phyloP scores from a whole-genome alignment of 768 basidiomycete species.

The Porpolomopsis calyptriformis region DNA sequence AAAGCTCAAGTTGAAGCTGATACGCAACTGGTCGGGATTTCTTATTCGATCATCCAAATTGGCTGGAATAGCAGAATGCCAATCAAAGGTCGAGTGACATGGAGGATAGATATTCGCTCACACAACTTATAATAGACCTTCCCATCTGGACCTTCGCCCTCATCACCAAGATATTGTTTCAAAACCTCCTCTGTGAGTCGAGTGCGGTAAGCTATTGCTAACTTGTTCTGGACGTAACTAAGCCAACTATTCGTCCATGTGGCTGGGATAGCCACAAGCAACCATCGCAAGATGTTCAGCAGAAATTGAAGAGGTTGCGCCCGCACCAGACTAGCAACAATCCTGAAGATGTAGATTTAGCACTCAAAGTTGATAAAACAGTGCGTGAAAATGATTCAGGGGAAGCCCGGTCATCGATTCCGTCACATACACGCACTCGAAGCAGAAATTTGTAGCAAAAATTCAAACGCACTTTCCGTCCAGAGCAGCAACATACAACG shows the following conservation, averaged over 20 bases:
- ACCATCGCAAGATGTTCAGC: conserved; percentile 79
- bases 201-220: conserved; percentile 81
- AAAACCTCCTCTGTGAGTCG: conserved; percentile 78
- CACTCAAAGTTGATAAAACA: not conserved
- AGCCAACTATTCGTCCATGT: conserved; percentile 92
- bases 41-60: conserved; percentile 94
- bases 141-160: conserved; percentile 50
- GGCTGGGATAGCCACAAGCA: conserved; percentile 84
- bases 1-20: not conserved
- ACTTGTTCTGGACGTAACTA: conserved; percentile 86
- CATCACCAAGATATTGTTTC: conserved; percentile 72
- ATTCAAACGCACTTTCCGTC: conserved; percentile 66
- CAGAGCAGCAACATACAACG: conserved; percentile 86
- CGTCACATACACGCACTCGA: too few relatives aligned
- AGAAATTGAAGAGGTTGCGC: conserved; percentile 72
- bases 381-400: too few relatives aligned
- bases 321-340: conserved; percentile 90
- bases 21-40: conserved; percentile 76
- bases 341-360: conserved; percentile 34
- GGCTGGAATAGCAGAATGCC: conserved; percentile 36
- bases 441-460: too few relatives aligned
- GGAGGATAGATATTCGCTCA: conserved; percentile 22
- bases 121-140: conserved; percentile 93
- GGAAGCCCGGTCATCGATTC: too few relatives aligned
- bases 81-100: not conserved